Evolutionary conservation across 1,284 basidiomycete species (phyloP).

Genomic region (Tilletiaria anomala): DNA sequence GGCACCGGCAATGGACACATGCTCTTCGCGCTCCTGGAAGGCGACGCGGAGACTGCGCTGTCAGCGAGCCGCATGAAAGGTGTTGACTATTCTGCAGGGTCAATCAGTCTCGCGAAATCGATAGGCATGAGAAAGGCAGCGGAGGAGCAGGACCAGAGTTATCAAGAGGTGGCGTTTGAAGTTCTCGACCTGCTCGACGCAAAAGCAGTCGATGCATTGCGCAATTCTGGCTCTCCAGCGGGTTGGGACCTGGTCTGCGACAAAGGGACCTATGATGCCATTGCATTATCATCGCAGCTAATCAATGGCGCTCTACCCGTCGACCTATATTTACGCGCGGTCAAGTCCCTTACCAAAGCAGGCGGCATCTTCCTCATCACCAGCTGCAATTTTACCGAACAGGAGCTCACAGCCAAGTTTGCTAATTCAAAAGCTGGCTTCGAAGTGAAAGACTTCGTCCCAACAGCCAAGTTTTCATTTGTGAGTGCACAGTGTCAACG

Average conservation of each 20-base stretch:
- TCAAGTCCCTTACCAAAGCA: slow-evolving; percentile 50
- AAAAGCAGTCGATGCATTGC: slow-evolving; percentile 3
- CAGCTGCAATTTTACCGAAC: slow-evolving; percentile 71
- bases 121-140: slow-evolving; percentile 20
- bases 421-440: too few relatives aligned
- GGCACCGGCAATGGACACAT: slow-evolving; percentile 76
- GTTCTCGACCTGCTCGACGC: slow-evolving; percentile 34
- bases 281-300: slow-evolving; percentile 56
- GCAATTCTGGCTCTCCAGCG: slow-evolving; percentile 2
- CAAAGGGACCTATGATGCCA: slow-evolving; percentile 40
- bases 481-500: too few relatives aligned
- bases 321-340: slow-evolving; percentile 51
- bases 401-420: slow-evolving; percentile 49
- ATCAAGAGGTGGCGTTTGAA: slow-evolving; percentile 30
- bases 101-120: slow-evolving; percentile 44
- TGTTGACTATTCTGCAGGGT: slow-evolving; percentile 65
- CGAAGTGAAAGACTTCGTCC: too few relatives aligned
- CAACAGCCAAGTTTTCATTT: too few relatives aligned
- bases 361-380: slow-evolving; percentile 69
- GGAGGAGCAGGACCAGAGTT: slow-evolving; percentile 12
- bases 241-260: slow-evolving; percentile 40
- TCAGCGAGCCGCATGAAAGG: slow-evolving; percentile 49
- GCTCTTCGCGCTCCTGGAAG: slow-evolving; percentile 56
- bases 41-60: slow-evolving; percentile 48
- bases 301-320: slow-evolving; percentile 49